Evolutionary conservation across 2,329 filamentous ascomycete species (phyloP), one percentile per base, ranked within the genome.

Genomic region (Aspergillus viridinutans): DNA sequence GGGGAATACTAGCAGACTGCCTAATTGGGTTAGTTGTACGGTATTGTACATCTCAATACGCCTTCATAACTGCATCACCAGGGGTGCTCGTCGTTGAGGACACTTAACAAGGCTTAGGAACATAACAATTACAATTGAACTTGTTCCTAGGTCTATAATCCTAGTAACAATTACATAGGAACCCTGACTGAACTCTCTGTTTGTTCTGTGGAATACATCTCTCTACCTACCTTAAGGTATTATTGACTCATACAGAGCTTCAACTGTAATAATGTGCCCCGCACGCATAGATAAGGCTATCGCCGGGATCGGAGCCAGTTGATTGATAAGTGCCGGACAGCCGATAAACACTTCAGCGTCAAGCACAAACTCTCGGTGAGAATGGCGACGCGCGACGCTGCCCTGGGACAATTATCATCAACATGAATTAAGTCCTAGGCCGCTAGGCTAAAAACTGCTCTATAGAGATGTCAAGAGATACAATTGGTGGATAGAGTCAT

Each of bases 211-310:
- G 14, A 38, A 17, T 35, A n/a, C 7, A 28, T 28, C 26, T 25
- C 25, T 25, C 25, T 25, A 25, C 3, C 25, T 25, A 25, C 23
- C 23, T 23, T 2, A n/a, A n/a, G n/a, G n/a, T 32, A 32, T 17
- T 35, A 2, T 35, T 35, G 5, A 35, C 32, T 17, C 14, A 14
- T 38, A 38, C 32, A 7, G 12, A 38, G 2, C 2, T 14, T 38
- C 14, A 38, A 17, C 32, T 17, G 32, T 38, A 38, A 38, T 23
- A 21, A 23, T 45, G n/a, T 35, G 29, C 60, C 55, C 55, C 54
- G 62, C 59, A 55, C 70, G 69, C 68, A 61, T 71, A 71, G 67
- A 70, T 67, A 71, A 71, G 70, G 70, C 61, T 72, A 71, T 59
- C 62, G 61, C 67, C 69, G 70, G 69, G 62, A 71, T 69, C 68